A percentile compares a stretch with the other conserved stretches of the same genome.
Conservation (phyloP, 1,284 basidiomycete genomes). For the Cerioporus squamosus region DNA sequence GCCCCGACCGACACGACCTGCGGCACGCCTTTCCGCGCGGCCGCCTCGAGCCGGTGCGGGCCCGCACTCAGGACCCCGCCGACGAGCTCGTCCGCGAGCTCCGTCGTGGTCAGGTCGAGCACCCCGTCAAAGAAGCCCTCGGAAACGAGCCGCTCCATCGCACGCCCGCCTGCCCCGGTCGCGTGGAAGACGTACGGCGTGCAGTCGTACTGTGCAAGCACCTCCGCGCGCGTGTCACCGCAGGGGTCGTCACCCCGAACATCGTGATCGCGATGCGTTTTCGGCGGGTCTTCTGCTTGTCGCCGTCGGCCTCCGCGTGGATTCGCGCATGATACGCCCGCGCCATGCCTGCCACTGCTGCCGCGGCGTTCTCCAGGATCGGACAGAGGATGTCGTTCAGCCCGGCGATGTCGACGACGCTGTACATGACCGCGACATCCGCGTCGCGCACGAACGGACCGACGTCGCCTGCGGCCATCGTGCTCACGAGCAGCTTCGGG, state of each 20-base stretch:
- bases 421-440: constrained; percentile 28
- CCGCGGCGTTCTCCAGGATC: constrained; percentile 30
- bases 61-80: constrained; percentile 29
- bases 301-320: neutral
- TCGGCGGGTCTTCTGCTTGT: neutral
- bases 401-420: constrained; percentile 31
- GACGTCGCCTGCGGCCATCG: constrained; percentile 30
- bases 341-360: constrained; percentile 30
- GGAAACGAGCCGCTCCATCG: constrained; percentile 23
- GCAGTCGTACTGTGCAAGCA: constrained; percentile 25
- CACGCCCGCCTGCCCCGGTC: constrained; percentile 27
- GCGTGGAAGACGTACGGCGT: constrained; percentile 31
- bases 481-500: constrained; percentile 31
- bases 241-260: constrained; percentile 32
- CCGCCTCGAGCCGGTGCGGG: constrained; percentile 26
- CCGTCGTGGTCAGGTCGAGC: constrained; percentile 31
- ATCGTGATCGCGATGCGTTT: constrained; percentile 31
- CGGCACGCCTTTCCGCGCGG: constrained; percentile 21
- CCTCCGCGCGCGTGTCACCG: constrained; percentile 27
- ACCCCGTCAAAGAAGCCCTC: constrained; percentile 27
- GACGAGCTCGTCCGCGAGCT: constrained; percentile 30
- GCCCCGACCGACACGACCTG: constrained; percentile 31
- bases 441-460: constrained; percentile 25
- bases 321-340: constrained; percentile 17
- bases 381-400: constrained; percentile 30